Evolutionary conservation across 2,329 filamentous ascomycete genomes (phyloP), one percentile per base, ranked within the genome.

Genomic region (Cercospora citrullina): DNA sequence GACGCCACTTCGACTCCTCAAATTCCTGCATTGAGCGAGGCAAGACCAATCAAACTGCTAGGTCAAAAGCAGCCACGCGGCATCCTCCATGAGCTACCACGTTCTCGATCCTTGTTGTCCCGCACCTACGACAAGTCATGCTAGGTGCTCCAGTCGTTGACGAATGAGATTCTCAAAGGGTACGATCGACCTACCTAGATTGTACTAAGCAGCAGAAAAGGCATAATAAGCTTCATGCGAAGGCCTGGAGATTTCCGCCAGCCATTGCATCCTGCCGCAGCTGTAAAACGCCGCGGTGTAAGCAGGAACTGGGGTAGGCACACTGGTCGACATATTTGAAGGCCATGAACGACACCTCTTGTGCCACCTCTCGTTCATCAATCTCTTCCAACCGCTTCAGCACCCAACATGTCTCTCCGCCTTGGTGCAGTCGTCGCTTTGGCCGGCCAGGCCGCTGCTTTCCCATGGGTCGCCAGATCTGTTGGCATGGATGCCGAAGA

Each of bases 401-500:
- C 30, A 31, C 8, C 30, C 7, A 10, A 9, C 30, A 33, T 67
- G 65, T 63, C 69, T 26, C 14, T 57, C 6, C 63, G 66, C 23
- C 5, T 63, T 53, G 60, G 55, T 59, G 48, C 73, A 39, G 60
- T 70, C 18, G 71, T 72, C 26, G 69, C 76, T 30, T 66, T 77
- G 65, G 62, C 72, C 64, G 66, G 72, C 60, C 69, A 68, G 68
- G 76, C 73, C 28, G 72, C 69, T 21, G 79, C 80, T 16, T 82
- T 80, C 66, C 81, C 80, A 16, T 82, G 77, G 69, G 79, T 82
- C 10, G 75, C 77, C 7, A 62, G 77, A 6, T 75, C 78, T 12
- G 67, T 69, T 28, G 67, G 65, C 26, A 71, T 67, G 60, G 65
- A 68, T 28, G 45, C 60, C 14, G 39, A 36, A 12, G 67, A 67